Evolutionary conservation across 176 grass and related monocot genomes (phyloP), one percentile per base, ranked within the genome.

Genomic region (Cymbopogon citratus): DNA sequence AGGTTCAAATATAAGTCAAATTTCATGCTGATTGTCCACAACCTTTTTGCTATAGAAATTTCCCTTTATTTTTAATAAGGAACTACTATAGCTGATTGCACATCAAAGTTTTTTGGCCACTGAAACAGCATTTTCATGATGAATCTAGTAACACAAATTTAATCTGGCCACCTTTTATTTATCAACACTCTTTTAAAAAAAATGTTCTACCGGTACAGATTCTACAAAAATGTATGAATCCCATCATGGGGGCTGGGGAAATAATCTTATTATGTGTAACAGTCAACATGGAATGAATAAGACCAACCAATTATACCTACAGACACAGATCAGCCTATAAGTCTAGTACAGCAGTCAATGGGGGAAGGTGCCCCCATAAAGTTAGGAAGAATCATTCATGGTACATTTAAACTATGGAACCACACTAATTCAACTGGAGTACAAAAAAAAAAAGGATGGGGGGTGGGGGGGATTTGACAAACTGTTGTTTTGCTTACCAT

Each of bases 401-500:
- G 33, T 12, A 73, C 38, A 52, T 46, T 48, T 5, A 19, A 28
- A 15, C 35, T 73, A 51, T 63, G 14, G 21, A 23, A 0, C 1
- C 14, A 49, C 2, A 18, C 46, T 48, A 48, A 48, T 48, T 56
- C 52, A 56, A 54, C 9, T 73, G 63, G 23, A 36, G 15, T 9
- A 65, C 49, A 52, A 66, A 56, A 56, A 56, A 18, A 54, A 56
- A 56, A 19, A 16, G 18, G 15, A 16, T 14, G 15, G 44, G 44
- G 16, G 48, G 52, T 0, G 21, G 21, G 21, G 7, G 56, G 21
- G 54, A 0, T 9, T 4, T n/a, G 52, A 3, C 52, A 56, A 56
- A 21, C 19, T 19, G 16, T 21, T 69, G 33, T 12, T 72, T 24
- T 76, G 48, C 91, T 93, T 87, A 97, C 94, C 86, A 81, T 69